Base-by-base conservation (phyloP, 2,329 filamentous ascomycete species). In the Exutisphaerella laricina region DNA sequence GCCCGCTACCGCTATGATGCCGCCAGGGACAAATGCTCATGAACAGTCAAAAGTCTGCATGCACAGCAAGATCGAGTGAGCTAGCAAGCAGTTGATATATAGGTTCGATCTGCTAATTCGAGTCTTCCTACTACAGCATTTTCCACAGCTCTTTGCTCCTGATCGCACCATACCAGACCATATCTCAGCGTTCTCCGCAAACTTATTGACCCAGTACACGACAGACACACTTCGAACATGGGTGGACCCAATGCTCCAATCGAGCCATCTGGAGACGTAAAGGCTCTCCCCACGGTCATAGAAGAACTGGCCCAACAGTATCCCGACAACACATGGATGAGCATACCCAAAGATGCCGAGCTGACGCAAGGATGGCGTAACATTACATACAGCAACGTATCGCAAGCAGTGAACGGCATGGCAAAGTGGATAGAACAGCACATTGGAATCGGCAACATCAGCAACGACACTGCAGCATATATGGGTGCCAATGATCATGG, bases 401-500 rank as follows among this genome's bases (percentile, higher is more conserved):
- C 38, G 6, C 18, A 45, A 21, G 46, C 51, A 9, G 48, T 51
- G 8, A 35, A 49, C 37, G 39, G 43, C 21, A 46, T 49, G 46
- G 29, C 45, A 8, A 38, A 32, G 39, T 51, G 46, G 45, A 34
- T 51, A 10, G 32, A 53, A 21, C 26, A 54, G 14, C 43, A 43
- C 9, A 46, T 54, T 6, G 57, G 58, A 9, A 30, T 46, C 52
- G 51, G 42, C 32, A 46, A 18, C 28, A 48, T 21, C n/a, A 53
- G 16, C 45, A 43, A 30, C 49, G 53, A 46, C 28, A 46, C 58
- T 10, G 51, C 53, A 13, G 49, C 56, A 5, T 59, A 56, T 23
- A 51, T 57, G 17, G 56, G 54, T n/a, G 25, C 50, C 17, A 54
- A 54, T 22, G 53, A 58, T 22, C 43, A 45, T 6, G 42, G 51